A percentile compares a stretch with the other conserved stretches of the same genome.
Evolutionary conservation across 2,329 filamentous ascomycete genomes (phyloP).

Genomic region (Byssoonygena ceratinophila): DNA sequence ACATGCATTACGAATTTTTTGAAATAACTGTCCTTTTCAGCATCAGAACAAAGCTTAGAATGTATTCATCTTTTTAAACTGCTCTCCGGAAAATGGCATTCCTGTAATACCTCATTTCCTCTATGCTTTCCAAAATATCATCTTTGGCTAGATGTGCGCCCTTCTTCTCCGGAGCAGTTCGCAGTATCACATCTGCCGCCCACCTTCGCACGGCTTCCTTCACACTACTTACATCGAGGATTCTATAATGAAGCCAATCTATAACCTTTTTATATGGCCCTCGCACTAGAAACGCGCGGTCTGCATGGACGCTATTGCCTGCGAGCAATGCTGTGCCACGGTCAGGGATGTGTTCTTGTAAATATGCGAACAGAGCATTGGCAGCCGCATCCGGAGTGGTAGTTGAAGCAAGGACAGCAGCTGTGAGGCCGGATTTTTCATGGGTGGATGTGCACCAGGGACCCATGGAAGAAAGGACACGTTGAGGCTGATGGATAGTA

Average conservation of each 20-base stretch:
- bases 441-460: slow-evolving; percentile 83
- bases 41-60: no score
- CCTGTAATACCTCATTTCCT: slow-evolving; percentile 76
- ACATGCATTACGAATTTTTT: no score
- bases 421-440: slow-evolving; percentile 67
- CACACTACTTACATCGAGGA: slow-evolving; percentile 82
- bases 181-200: slow-evolving; percentile 53
- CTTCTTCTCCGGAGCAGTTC: slow-evolving; percentile 59
- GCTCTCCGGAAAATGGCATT: slow-evolving; percentile 50
- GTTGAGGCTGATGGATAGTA: slow-evolving; percentile 61
- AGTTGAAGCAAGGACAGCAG: slow-evolving; percentile 60
- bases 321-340: slow-evolving; percentile 62
- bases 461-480: slow-evolving; percentile 67
- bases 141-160: slow-evolving; percentile 70
- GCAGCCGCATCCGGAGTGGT: slow-evolving; percentile 65
- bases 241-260: slow-evolving; percentile 74
- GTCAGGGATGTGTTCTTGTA: slow-evolving; percentile 59
- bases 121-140: slow-evolving; percentile 92
- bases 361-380: slow-evolving; percentile 62
- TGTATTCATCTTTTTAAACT: no score
- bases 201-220: slow-evolving; percentile 85
- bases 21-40: no score
- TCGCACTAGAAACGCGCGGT: slow-evolving; percentile 66
- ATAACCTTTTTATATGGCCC: slow-evolving; percentile 63
- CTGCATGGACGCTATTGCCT: slow-evolving; percentile 87